Conservation (phyloP, 2,329 filamentous ascomycete genomes). For the Xylaria sp. region DNA sequence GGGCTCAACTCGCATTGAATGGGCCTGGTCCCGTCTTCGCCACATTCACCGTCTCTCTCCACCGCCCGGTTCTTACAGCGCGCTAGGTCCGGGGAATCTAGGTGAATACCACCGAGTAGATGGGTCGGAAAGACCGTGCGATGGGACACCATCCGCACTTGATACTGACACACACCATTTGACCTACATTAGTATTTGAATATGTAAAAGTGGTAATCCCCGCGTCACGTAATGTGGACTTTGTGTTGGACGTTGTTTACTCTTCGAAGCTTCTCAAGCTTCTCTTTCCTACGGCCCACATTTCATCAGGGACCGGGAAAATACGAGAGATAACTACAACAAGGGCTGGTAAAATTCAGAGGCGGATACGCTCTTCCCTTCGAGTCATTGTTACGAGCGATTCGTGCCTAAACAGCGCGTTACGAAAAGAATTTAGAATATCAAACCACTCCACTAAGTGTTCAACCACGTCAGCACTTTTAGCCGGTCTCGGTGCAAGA, state of each 20-base stretch:
- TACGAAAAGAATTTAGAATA: slow-evolving; percentile 16
- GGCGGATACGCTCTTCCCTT: slow-evolving; percentile 10
- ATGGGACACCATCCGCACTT: slow-evolving; percentile 8
- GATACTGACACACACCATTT: slow-evolving; percentile 2
- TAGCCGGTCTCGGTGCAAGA: slow-evolving; percentile 37
- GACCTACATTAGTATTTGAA: neutral
- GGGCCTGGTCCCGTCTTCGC: slow-evolving; percentile 13
- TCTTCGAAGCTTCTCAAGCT: neutral
- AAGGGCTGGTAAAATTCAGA: slow-evolving; percentile 9
- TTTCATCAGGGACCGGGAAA: slow-evolving; percentile 3
- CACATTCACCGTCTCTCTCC: slow-evolving; percentile 18
- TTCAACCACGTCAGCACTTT: slow-evolving; percentile 38
- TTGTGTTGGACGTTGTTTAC: neutral
- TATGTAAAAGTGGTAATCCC: slow-evolving; percentile 13
- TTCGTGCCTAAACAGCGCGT: slow-evolving; percentile 21
- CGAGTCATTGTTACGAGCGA: slow-evolving; percentile 6
- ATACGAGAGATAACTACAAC: neutral
- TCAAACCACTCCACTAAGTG: slow-evolving; percentile 20
- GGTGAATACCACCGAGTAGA: slow-evolving; percentile 33
- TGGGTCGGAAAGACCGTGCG: slow-evolving; percentile 26
- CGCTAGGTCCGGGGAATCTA: slow-evolving; percentile 26
- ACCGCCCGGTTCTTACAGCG: slow-evolving; percentile 15
- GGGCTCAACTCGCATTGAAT: slow-evolving; percentile 14
- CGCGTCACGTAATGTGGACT: slow-evolving; percentile 13
- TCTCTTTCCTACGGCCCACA: slow-evolving; percentile 26